These are phyloP conservation scores for Lithospermum erythrorhizon DNA, from an alignment of 257 asterid species.

Conservation along the genomic window DNA sequence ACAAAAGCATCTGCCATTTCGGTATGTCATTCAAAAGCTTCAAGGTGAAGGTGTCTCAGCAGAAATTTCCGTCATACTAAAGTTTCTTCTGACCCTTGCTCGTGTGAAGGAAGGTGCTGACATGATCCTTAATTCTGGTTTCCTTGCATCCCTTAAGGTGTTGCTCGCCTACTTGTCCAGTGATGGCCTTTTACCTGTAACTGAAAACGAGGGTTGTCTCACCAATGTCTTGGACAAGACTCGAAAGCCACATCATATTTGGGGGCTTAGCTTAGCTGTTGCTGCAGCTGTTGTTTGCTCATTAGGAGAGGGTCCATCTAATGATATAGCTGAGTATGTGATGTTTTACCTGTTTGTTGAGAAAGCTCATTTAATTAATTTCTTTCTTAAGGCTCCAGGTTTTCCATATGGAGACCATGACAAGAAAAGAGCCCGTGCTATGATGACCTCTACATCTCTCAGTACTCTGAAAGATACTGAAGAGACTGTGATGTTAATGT, in stretches of 20 bases:
- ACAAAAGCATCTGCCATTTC: constrained; percentile 60
- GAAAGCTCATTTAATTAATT: constrained; percentile 54
- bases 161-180: constrained; percentile 43
- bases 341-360: constrained; percentile 66
- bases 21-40: constrained; percentile 52
- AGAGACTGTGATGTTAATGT: constrained; percentile 54
- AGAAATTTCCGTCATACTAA: constrained; percentile 36
- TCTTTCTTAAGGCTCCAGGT: constrained; percentile 75
- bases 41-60: constrained; percentile 32
- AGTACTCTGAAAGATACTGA: constrained; percentile 68
- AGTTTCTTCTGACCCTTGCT: constrained; percentile 76
- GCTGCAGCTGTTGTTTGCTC: constrained; percentile 75
- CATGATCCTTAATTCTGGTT: constrained; percentile 68
- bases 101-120: constrained; percentile 69
- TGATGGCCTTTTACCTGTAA: constrained; percentile 30
- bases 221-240: constrained; percentile 25
- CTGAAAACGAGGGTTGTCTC: constrained; percentile 35
- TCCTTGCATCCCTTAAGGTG: constrained; percentile 48
- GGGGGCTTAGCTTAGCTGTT: constrained; percentile 91
- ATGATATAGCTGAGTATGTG: constrained; percentile 53
- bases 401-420: constrained; percentile 61
- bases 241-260: constrained; percentile 48
- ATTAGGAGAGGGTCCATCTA: constrained; percentile 44
- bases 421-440: constrained; percentile 65
- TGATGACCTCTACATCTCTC: constrained; percentile 51